Evolutionary conservation across 2,329 filamentous ascomycete genomes (phyloP).

Genomic region (Aspergillus sclerotialis): DNA sequence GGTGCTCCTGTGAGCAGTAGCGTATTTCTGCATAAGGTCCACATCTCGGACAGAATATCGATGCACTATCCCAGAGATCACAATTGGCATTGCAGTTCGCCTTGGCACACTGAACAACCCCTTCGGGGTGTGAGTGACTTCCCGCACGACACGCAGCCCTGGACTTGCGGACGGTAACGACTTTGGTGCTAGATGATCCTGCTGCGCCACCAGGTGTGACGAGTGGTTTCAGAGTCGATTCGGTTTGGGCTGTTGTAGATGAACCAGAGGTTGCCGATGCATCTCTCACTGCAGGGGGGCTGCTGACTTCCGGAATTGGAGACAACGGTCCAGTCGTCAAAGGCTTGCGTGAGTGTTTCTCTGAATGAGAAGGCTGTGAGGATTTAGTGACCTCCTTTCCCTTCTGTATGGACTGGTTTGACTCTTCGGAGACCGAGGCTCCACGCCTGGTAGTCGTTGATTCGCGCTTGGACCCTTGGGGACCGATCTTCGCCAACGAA

Average conservation of each 20-base stretch:
- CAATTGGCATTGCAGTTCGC: slow-evolving; percentile 22
- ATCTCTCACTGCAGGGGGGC: not conserved
- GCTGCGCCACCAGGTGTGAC: not conserved
- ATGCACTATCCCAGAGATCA: slow-evolving; percentile 21
- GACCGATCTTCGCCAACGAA: not conserved
- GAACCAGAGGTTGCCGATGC: not conserved
- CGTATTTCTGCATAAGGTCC: slow-evolving; percentile 31
- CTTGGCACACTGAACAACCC: slow-evolving; percentile 14
- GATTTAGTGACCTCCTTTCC: too few species aligned
- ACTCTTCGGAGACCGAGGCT: not conserved
- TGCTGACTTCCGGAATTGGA: not conserved
- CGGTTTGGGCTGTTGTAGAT: not conserved
- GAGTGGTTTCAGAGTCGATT: not conserved
- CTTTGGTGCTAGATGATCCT: not conserved
- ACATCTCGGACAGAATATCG: slow-evolving; percentile 33
- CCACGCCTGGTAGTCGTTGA: not conserved
- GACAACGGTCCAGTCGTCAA: not conserved
- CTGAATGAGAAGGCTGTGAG: too few species aligned
- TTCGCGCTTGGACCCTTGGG: not conserved
- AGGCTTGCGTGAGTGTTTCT: not conserved
- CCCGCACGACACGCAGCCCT: not conserved
- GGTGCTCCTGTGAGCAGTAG: slow-evolving; percentile 32
- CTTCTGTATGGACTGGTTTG: not conserved
- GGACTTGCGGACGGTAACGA: not conserved
- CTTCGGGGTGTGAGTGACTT: not conserved